phyloP scores from a whole-genome alignment of 768 basidiomycete genomes.

The Termitomyces titanicus region DNA sequence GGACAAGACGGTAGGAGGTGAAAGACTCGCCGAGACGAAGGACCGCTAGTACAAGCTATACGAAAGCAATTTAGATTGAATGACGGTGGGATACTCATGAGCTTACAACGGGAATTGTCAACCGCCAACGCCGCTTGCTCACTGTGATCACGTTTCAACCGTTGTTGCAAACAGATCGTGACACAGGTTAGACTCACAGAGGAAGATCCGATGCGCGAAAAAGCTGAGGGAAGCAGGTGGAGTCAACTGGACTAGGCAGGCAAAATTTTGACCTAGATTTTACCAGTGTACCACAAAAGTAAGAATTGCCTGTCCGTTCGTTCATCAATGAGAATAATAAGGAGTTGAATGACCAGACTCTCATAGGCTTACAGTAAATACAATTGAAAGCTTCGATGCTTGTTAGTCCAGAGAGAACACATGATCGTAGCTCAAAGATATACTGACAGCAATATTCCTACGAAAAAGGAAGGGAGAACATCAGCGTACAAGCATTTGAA shows the following conservation, averaged over 20 bases:
- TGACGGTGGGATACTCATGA: neutral
- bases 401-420: neutral
- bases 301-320: constrained; percentile 27
- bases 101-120: constrained; percentile 20
- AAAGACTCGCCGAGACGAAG: constrained; percentile 18
- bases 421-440: neutral
- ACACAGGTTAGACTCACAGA: constrained; percentile 9
- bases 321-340: neutral
- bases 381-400: constrained; percentile 13
- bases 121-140: constrained; percentile 20
- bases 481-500: neutral
- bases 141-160: constrained; percentile 5
- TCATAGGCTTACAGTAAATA: constrained; percentile 21
- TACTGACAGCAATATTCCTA: constrained; percentile 17
- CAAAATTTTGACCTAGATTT: neutral
- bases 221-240: constrained; percentile 20
- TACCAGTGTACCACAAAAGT: constrained; percentile 43
- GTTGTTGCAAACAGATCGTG: neutral
- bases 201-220: constrained; percentile 30
- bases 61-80: neutral
- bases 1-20: neutral
- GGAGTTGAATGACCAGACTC: neutral
- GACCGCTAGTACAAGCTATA: constrained; percentile 17
- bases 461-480: no score
- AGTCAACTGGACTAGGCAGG: neutral